Base-by-base conservation (phyloP, 306 rosid genomes). In the Cicer cuneatum region DNA sequence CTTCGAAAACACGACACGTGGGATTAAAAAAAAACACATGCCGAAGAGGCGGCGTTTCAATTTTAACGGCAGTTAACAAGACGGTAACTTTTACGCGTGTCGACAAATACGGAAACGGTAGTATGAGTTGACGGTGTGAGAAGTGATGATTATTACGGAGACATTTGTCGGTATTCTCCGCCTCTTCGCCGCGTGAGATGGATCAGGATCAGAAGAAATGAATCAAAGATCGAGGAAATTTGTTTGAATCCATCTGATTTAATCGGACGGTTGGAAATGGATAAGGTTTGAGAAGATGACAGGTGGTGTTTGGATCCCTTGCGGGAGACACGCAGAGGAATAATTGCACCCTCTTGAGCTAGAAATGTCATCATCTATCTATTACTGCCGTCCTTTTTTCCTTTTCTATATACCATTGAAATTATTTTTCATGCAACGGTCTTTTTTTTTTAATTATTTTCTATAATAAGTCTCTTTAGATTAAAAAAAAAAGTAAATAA, bases 131-230 rank as follows among this genome's bases (percentile, higher is more conserved):
- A 70, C 77, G 77, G 58, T 9, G 54, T 66, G 64, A 6, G 37
- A 33, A 5, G 60, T 58, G n/a, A 42, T 18, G 61, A 71, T 71
- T 29, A 12, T 47, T 62, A 4, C 11, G 42, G 18, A 33, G 66
- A 74, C 79, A 66, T 59, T 72, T 86, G 93, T 86, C 86, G 82
- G 85, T 76, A 76, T 47, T 66, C 76, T 56, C 81, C 81, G 56
- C 65, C 86, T 59, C 83, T 75, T 73, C 84, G 80, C 85, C 86
- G 88, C 85, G 83, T 67, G 84, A 67, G 70, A 47, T 49, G 86
- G 78, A 81, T 68, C 69, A 33, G 66, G 67, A 57, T 47, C 48
- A 46, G 13, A 41, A 33, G 18, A 29, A 47, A 47, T 7, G 10
- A 29, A 69, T 45, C 29, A 13, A 69, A 18, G 7, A 5, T 2